These are phyloP conservation scores for Furcasterigmium sp. DNA, from an alignment of 2,329 filamentous ascomycete genomes.

Conservation along the genomic window DNA sequence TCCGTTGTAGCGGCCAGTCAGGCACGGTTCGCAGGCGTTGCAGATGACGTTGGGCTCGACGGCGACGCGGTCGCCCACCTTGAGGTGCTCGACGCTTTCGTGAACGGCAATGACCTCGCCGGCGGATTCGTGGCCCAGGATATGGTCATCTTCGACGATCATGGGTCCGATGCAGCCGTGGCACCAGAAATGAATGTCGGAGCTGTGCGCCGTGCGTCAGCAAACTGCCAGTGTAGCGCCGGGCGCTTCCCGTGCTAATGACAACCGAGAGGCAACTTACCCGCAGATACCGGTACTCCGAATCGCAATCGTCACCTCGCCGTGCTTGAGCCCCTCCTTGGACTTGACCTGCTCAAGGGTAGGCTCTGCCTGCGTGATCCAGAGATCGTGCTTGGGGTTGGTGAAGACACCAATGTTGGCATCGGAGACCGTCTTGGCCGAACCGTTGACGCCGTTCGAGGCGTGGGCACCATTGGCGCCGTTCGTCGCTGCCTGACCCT, in stretches of 20 bases:
- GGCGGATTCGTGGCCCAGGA: conserved; percentile 90
- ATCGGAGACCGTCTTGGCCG: conserved; percentile 51
- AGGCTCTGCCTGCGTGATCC: conserved; percentile 76
- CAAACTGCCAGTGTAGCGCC: too few species aligned
- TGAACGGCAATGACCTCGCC: conserved; percentile 79
- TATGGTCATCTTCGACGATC: conserved; percentile 84
- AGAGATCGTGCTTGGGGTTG: conserved; percentile 86
- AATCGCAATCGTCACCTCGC: conserved; percentile 83
- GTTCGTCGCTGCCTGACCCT: conserved; percentile 14
- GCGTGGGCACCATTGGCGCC: conserved; percentile 1
- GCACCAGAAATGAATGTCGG: conserved; percentile 97
- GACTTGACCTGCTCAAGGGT: conserved; percentile 68
- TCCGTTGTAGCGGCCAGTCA: conserved; percentile 92
- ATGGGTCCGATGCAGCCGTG: conserved; percentile 92
- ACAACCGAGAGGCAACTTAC: conserved; percentile 37
- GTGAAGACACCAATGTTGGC: conserved; percentile 95
- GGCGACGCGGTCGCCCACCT: conserved; percentile 85
- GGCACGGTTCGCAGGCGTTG: conserved; percentile 81
- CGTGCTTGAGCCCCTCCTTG: conserved; percentile 64
- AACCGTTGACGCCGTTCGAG: conserved; percentile 6
- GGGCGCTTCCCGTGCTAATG: too few species aligned
- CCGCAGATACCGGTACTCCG: conserved; percentile 97
- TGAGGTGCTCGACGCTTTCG: conserved; percentile 70
- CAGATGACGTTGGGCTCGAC: conserved; percentile 94
- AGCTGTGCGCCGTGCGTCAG: conserved; percentile 41